These are phyloP conservation scores for Gossypium laxum DNA, from an alignment of 441 rosid species.

Conservation along the genomic window DNA sequence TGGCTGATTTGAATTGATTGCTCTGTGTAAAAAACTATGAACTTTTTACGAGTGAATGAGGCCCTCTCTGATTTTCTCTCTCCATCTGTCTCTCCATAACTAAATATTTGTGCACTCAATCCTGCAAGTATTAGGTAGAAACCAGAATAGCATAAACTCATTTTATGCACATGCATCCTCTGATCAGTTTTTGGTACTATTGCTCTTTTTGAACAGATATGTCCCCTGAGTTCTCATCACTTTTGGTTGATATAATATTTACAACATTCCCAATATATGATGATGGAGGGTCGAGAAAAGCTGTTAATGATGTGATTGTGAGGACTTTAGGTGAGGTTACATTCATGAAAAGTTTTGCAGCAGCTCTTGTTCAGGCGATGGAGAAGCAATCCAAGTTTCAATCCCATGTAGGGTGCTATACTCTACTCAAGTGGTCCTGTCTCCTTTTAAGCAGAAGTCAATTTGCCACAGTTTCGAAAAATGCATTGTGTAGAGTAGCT, in stretches of 20 bases:
- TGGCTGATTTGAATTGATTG: neutral
- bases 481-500: constrained; percentile 68
- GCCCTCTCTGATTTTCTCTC: neutral
- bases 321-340: constrained; percentile 42
- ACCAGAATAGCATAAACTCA: neutral
- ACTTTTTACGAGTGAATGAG: neutral
- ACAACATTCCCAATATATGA: constrained; percentile 58
- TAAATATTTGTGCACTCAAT: neutral
- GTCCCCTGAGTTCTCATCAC: constrained; percentile 44
- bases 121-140: neutral
- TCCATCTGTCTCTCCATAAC: neutral
- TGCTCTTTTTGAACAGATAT: constrained; percentile 34
- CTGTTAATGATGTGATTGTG: constrained; percentile 65
- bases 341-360: constrained; percentile 83
- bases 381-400: constrained; percentile 63
- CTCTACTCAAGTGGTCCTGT: constrained; percentile 82
- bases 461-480: constrained; percentile 64
- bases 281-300: constrained; percentile 66
- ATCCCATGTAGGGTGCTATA: constrained; percentile 52
- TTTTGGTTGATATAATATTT: constrained; percentile 63
- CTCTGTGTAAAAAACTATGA: neutral
- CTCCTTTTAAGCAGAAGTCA: constrained; percentile 63
- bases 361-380: constrained; percentile 75
- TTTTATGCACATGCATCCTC: neutral
- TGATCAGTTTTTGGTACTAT: constrained; percentile 5